Base-by-base conservation (phyloP, 495 filamentous ascomycete genomes). In the Xeromyces bisporus region DNA sequence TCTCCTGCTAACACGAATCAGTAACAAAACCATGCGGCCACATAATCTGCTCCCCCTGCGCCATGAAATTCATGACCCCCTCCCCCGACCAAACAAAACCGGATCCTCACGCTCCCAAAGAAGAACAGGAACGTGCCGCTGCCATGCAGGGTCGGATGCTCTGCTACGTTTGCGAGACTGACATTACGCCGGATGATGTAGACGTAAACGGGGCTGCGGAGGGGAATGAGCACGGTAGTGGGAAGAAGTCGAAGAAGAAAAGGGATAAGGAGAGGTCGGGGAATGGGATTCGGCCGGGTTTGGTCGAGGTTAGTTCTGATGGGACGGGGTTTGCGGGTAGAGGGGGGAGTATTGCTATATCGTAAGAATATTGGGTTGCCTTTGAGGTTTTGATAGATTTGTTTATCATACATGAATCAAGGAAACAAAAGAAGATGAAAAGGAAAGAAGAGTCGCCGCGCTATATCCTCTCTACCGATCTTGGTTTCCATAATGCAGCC, bases 21-120 rank as follows among this genome's bases (percentile, higher is more conserved):
- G 67, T 97, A 7, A 80, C 84, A 2, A 89, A 85, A 52, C 85
- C 86, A 0, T 97, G 89, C 46, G 89, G 89, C 0, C 89, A 97
- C 43, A 83, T 96, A 2, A 60, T 94, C 5, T 97, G 89, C 55
- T 75, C 79, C 37, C 81, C 73, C 11, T 97, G 89, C 45, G 79
- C 83, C 2, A 69, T 71, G 26, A 82, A 89, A 44, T 93, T 97
- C 51, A 81, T 96, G 72, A 71, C 61, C 13, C 66, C 73, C 0
- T 21, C 20, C 20, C 20, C 20, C 20, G 20, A 21, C 20, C 58
- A 64, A 23, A 56, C 65, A 15, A 55, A 53, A 2, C 56, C 62
- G 2, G 76, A 86, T 47, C 75, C 81, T 2, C 81, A 86, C 41
- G 62, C 62, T 25, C 53, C 61, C 0, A 65, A 65, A 1, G 67